Percentiles rank a stretch among this genome's conserved stretches.
Evolutionary conservation across 352 stramenopile genomes (phyloP).

Genomic region (Pythium vanterpoolii): DNA sequence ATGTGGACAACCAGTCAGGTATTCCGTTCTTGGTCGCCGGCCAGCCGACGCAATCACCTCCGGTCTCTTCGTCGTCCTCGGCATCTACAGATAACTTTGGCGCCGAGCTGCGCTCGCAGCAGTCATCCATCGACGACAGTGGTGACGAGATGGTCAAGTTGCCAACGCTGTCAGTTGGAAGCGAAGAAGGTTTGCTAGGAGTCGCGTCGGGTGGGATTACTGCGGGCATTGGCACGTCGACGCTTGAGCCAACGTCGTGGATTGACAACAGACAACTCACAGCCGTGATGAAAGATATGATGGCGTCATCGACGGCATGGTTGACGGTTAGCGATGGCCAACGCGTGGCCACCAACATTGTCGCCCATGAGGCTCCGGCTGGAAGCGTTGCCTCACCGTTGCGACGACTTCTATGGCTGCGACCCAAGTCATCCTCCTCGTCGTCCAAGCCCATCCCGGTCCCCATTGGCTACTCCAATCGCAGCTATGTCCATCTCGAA

Average conservation of each 20-base stretch:
- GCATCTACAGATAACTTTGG: neutral
- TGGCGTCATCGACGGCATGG: slow-evolving; percentile 66
- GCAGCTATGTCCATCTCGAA: slow-evolving; percentile 81
- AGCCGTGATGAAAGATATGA: slow-evolving; percentile 75
- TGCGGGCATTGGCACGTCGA: neutral
- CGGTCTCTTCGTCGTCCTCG: slow-evolving; percentile 13
- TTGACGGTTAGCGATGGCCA: slow-evolving; percentile 61
- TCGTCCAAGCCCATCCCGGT: slow-evolving; percentile 70
- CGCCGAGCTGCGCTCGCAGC: slow-evolving; percentile 4
- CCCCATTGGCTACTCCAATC: slow-evolving; percentile 85
- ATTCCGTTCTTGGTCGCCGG: slow-evolving; percentile 75
- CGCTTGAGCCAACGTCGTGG: slow-evolving; percentile 12
- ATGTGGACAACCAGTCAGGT: slow-evolving; percentile 84
- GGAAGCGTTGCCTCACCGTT: slow-evolving; percentile 76
- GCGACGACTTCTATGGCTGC: slow-evolving; percentile 71
- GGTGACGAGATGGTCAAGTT: slow-evolving; percentile 26
- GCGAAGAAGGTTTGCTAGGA: slow-evolving; percentile 22
- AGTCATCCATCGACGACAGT: slow-evolving; percentile 17
- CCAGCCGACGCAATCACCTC: slow-evolving; percentile 10
- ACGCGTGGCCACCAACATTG: slow-evolving; percentile 67
- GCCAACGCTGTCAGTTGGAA: slow-evolving; percentile 25
- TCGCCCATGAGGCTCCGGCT: slow-evolving; percentile 80
- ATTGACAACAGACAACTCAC: slow-evolving; percentile 51
- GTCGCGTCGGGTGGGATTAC: slow-evolving; percentile 35
- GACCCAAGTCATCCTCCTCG: slow-evolving; percentile 50